Percentiles rank a stretch among this genome's conserved stretches.
Conservation (phyloP, 2,329 filamentous ascomycete genomes). For the Alternaria dauci region DNA sequence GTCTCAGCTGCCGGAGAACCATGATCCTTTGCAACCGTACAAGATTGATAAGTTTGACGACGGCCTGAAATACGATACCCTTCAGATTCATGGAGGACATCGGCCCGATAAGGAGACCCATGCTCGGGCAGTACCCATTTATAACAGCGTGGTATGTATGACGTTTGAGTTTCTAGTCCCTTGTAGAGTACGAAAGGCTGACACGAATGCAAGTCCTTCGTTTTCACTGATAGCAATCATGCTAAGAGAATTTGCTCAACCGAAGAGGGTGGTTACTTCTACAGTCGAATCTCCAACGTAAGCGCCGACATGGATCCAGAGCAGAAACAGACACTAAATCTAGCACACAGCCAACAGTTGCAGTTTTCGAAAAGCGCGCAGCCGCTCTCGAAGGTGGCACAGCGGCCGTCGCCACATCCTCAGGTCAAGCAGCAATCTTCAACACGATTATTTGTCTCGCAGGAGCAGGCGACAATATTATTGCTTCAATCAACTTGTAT, state of each 20-base stretch:
- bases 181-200: neutral
- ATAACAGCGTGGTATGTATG: slow-evolving; percentile 3
- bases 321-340: neutral
- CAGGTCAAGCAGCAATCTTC: slow-evolving; percentile 49
- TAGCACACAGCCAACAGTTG: slow-evolving; percentile 42
- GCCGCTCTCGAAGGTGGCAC: slow-evolving; percentile 52
- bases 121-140: slow-evolving; percentile 1
- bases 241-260: slow-evolving; percentile 2
- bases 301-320: neutral
- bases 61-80: slow-evolving; percentile 1
- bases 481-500: slow-evolving; percentile 51
- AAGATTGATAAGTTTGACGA: slow-evolving; percentile 3
- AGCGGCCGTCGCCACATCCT: slow-evolving; percentile 51
- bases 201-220: neutral
- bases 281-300: slow-evolving; percentile 3
- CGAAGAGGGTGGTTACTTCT: neutral
- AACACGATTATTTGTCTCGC: slow-evolving; percentile 51
- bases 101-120: slow-evolving; percentile 1
- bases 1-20: neutral
- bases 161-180: neutral
- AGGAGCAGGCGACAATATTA: slow-evolving; percentile 50
- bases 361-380: slow-evolving; percentile 52
- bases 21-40: neutral
- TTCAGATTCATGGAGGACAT: slow-evolving; percentile 2
- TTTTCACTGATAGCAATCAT: slow-evolving; percentile 1